Conservation (phyloP, 352 stramenopile genomes). For the Pythium scleroteichum region DNA sequence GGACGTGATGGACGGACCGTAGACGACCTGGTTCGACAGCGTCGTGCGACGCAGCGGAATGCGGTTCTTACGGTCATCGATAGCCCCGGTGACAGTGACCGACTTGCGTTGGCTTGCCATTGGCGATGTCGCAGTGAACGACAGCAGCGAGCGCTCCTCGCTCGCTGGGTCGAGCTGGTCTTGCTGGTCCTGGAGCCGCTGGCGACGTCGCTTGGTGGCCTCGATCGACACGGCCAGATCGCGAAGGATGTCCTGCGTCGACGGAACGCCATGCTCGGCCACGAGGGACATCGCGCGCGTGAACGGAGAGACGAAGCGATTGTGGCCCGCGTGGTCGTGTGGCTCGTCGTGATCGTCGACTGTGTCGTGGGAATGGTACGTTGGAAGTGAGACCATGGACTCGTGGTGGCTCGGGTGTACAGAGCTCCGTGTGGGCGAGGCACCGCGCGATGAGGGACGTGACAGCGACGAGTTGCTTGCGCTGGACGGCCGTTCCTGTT, state of each 20-base stretch:
- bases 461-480: not conserved
- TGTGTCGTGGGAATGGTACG: not conserved
- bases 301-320: conserved; percentile 23
- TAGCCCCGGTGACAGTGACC: not conserved
- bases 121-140: not conserved
- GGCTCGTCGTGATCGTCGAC: not conserved
- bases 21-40: conserved; percentile 65
- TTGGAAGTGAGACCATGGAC: conserved; percentile 9
- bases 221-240: conserved; percentile 24
- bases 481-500: conserved; percentile 6
- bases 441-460: conserved; percentile 3
- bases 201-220: conserved; percentile 19
- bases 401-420: not conserved
- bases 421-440: conserved; percentile 9
- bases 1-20: conserved; percentile 58
- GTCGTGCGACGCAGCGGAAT: conserved; percentile 52
- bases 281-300: conserved; percentile 24
- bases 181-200: conserved; percentile 17
- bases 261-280: conserved; percentile 15
- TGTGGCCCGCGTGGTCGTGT: not conserved
- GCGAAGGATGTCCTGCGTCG: conserved; percentile 25
- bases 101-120: conserved; percentile 1
- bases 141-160: conserved; percentile 7
- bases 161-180: not conserved
- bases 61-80: conserved; percentile 54